Base-by-base conservation (phyloP, 2,329 filamentous ascomycete species). In the Knufia fluminis region DNA sequence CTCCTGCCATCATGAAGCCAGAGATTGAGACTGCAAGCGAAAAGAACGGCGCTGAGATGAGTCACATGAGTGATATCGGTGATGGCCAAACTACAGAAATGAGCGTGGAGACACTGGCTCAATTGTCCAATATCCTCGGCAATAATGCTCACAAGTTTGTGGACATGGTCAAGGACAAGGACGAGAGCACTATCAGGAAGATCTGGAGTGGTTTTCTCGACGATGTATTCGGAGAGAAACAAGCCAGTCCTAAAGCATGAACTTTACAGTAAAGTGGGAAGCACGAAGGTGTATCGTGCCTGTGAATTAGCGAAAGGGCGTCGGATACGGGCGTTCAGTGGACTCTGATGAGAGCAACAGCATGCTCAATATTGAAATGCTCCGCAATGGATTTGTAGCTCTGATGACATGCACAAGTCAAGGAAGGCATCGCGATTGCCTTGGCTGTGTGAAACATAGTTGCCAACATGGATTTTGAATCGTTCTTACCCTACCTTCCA, bases 61-160 rank as follows among this genome's bases (percentile, higher is more conserved):
- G 74, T 53, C 72, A 78, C 44, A 72, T 82, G 70, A 72, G 71
- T 48, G 79, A 82, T 54, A 71, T 78, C 16, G 70, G 73, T 17
- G 79, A 82, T 59, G 77, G 75, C 53, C 69, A 74, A 61, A 73
- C 78, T 31, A 16, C 16, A 7, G 59, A 59, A 32, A 52, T 59
- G 56, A 53, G 54, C n/a, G 73, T 80, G 46, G 74, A 79, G 58
- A 76, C 75, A 33, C 74, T 76, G 60, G 55, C 54, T 17, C 71
- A 72, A 36, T 66, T 81, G 61, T 75, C 76, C 19, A 73, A 76
- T 52, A 63, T 67, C 10, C 71, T 77, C 17, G 64, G 59, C 43
- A 66, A 62, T 53, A 68, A 61, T 52, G 68, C 64, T 32, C 58
- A 66, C 46, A 64, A 63, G 24, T 67, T 66, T 49, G 63, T 62